Conservation (phyloP, 2,329 filamentous ascomycete species). For the Pseudogymnoascus sp. region DNA sequence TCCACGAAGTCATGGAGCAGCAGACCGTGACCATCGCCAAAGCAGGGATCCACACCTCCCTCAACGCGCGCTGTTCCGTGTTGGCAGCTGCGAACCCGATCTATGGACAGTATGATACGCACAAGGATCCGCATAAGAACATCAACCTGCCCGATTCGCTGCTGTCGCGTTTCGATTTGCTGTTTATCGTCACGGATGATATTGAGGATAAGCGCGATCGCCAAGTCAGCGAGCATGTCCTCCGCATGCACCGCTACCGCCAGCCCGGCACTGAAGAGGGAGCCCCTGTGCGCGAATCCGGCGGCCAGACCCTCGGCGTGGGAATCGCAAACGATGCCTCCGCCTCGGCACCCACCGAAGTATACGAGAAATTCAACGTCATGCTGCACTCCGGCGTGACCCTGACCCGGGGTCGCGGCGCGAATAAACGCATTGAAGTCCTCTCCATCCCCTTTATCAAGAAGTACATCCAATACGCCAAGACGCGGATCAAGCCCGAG, state of each 20-base stretch:
- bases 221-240: constrained; percentile 88
- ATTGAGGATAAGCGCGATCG: constrained; percentile 91
- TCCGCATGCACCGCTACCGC: constrained; percentile 94
- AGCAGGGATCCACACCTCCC: constrained; percentile 92
- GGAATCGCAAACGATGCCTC: constrained; percentile 71
- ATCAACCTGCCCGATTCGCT: constrained; percentile 95
- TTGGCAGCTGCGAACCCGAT: constrained; percentile 95
- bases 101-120: constrained; percentile 95
- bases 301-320: constrained; percentile 76
- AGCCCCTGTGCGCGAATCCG: constrained; percentile 83
- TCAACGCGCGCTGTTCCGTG: constrained; percentile 95
- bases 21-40: constrained; percentile 99
- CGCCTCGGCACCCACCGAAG: constrained; percentile 69
- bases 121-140: constrained; percentile 98
- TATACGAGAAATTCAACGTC: constrained; percentile 92
- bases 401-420: constrained; percentile 63
- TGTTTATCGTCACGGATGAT: constrained; percentile 96
- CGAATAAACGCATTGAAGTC: constrained; percentile 73
- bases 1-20: constrained; percentile 99
- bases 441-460: constrained; percentile 97
- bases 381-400: constrained; percentile 93
- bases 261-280: constrained; percentile 90
- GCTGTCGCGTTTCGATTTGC: constrained; percentile 93
- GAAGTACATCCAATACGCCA: constrained; percentile 98
- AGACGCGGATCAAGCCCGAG: constrained; percentile 80